Conservation (phyloP, 148 eudicot genomes). For the Agrostemma githago region DNA sequence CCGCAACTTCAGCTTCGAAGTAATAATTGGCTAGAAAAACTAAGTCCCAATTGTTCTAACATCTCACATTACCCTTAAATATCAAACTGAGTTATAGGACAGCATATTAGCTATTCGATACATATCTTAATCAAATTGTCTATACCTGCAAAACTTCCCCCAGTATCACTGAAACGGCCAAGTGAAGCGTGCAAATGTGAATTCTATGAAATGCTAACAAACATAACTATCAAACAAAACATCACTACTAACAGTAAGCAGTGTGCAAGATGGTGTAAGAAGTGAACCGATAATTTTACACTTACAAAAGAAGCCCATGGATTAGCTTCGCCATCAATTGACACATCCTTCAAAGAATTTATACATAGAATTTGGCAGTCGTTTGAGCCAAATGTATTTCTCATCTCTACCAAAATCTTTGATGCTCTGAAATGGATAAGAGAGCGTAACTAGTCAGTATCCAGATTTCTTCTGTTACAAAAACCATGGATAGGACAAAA, state of each 20-base stretch:
- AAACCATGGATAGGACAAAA: background rate
- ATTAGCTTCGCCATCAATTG: constrained; percentile 43
- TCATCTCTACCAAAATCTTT: constrained; percentile 63
- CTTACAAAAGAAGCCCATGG: constrained; percentile 83
- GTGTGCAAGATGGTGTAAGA: background rate
- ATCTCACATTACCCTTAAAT: background rate
- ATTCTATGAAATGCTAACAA: background rate
- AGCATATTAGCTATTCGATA: constrained; percentile 6
- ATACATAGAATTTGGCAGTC: constrained; percentile 76
- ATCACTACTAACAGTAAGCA: background rate
- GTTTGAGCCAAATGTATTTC: constrained; percentile 74
- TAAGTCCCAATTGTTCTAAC: background rate
- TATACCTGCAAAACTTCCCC: background rate
- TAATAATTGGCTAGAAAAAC: background rate
- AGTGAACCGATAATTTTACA: constrained; percentile 7
- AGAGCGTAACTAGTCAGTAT: constrained; percentile 10
- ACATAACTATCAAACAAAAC: background rate
- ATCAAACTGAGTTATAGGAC: background rate
- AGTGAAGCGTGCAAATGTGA: background rate
- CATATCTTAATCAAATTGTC: background rate
- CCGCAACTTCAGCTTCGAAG: background rate
- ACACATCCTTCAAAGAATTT: constrained; percentile 57
- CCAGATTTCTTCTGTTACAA: background rate
- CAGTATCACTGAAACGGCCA: background rate
- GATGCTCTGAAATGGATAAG: constrained; percentile 50